A percentile compares a stretch with the other conserved stretches of the same genome.
phyloP scores from a whole-genome alignment of 2,329 filamentous ascomycete genomes.

The Cucurbitaria berberidis region DNA sequence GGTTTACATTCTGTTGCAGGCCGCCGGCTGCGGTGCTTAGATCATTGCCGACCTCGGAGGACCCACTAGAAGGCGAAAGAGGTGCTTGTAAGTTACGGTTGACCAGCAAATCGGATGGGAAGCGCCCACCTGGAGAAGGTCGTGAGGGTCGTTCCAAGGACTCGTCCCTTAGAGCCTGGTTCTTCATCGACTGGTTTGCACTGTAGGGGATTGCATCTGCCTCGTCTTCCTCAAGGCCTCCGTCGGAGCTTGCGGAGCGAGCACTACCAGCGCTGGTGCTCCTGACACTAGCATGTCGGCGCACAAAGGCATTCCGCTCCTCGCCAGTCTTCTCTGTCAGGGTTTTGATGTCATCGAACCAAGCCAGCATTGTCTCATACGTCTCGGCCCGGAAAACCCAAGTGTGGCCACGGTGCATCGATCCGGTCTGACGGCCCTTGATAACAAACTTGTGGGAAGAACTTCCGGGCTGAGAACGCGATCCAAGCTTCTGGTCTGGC shows the following conservation, averaged over 20 bases:
- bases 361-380: constrained; percentile 95
- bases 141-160: constrained; percentile 60
- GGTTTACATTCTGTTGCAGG: constrained; percentile 52
- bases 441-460: constrained; percentile 97
- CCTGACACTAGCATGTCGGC: constrained; percentile 77
- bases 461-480: constrained; percentile 80
- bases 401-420: constrained; percentile 81
- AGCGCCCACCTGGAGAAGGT: constrained; percentile 91
- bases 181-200: constrained; percentile 58
- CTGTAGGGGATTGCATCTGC: constrained; percentile 70
- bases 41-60: constrained; percentile 69
- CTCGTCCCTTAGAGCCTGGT: constrained; percentile 45
- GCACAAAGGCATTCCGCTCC: constrained; percentile 86
- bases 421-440: constrained; percentile 91
- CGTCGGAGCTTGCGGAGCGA: constrained; percentile 57
- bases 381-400: constrained; percentile 73
- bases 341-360: constrained; percentile 91
- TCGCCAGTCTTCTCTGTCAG: constrained; percentile 88
- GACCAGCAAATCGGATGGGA: constrained; percentile 91
- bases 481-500: constrained; percentile 92
- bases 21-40: constrained; percentile 65
- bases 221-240: constrained; percentile 59
- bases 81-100: constrained; percentile 83
- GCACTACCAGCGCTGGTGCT: constrained; percentile 71
- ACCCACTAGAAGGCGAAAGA: constrained; percentile 81